phyloP scores from a whole-genome alignment of 331 rosid species.

The Quercus lobata region DNA sequence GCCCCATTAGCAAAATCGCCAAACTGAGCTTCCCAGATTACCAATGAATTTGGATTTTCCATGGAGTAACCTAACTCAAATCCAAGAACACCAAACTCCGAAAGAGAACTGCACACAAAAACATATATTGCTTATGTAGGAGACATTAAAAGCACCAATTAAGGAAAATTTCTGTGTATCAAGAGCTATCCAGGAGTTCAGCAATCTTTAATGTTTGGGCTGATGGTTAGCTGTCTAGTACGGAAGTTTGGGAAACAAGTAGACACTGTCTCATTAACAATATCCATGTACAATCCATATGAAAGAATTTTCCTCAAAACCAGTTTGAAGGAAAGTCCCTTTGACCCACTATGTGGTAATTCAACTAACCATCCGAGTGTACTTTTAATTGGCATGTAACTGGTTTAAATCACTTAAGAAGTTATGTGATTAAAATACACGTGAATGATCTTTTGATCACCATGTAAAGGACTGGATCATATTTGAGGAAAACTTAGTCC shows the following conservation, averaged over 20 bases:
- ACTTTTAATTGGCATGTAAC: no score
- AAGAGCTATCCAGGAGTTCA: background rate
- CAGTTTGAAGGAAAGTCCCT: no score
- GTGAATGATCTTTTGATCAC: no score
- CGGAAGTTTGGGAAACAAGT: background rate
- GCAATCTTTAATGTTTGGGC: background rate
- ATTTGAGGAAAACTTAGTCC: no score
- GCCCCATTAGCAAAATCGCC: constrained; percentile 99
- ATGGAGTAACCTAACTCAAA: constrained; percentile 97
- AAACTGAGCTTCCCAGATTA: constrained; percentile 99
- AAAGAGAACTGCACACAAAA: constrained; percentile 69
- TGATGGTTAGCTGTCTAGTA: background rate
- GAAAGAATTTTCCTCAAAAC: no score
- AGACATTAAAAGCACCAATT: constrained; percentile 12
- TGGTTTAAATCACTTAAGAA: no score
- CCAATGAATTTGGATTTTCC: constrained; percentile 95
- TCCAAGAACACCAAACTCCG: constrained; percentile 96
- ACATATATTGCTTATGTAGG: constrained; percentile 12
- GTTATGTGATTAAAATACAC: no score
- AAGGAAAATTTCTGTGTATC: background rate
- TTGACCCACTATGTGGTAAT: no score
- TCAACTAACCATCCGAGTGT: no score
- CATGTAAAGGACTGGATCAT: no score
- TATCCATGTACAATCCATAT: background rate
- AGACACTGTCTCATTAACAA: background rate